Percentiles rank a stretch among this genome's conserved stretches.
Conservation (phyloP, 495 filamentous ascomycete genomes). For the Penicillium paxilli region DNA sequence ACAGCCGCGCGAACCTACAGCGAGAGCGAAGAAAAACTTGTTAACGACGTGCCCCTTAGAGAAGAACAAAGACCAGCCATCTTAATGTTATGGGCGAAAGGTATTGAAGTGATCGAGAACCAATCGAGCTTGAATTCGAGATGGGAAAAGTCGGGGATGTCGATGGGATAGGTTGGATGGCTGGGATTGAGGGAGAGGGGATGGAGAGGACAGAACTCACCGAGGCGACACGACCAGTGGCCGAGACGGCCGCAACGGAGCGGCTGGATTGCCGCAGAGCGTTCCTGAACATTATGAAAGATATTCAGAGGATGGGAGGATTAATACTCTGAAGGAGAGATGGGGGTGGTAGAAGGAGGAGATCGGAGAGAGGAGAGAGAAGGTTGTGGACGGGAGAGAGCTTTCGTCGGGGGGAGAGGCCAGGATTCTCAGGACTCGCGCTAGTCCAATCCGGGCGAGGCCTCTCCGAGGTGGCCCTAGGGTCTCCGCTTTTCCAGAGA, state of each 20-base stretch:
- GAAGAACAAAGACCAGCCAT: constrained; percentile 31
- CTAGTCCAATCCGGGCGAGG: constrained; percentile 46
- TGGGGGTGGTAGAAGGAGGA: constrained; percentile 51
- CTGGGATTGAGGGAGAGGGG: too few species aligned
- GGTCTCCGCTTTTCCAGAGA: constrained; percentile 18
- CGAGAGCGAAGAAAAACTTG: constrained; percentile 45
- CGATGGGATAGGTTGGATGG: constrained; percentile 42
- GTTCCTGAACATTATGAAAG: constrained; percentile 89
- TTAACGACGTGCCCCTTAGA: constrained; percentile 32
- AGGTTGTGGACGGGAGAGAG: constrained; percentile 54
- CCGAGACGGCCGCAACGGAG: constrained; percentile 89
- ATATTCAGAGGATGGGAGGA: constrained; percentile 47
- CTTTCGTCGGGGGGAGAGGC: constrained; percentile 54
- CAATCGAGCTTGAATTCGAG: constrained; percentile 43
- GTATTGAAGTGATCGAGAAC: constrained; percentile 30
- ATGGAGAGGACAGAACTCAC: constrained; percentile 70
- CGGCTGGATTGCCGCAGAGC: constrained; percentile 93
- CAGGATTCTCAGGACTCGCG: constrained; percentile 46
- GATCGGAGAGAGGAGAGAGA: constrained; percentile 43
- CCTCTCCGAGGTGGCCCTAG: constrained; percentile 52
- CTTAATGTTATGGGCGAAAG: constrained; percentile 23
- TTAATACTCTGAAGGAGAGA: constrained; percentile 51
- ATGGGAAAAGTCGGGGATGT: constrained; percentile 33
- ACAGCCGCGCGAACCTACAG: constrained; percentile 79
- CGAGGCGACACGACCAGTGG: constrained; percentile 81